Conservation (phyloP, 495 filamentous ascomycete species). For the Penicillium goetzii region DNA sequence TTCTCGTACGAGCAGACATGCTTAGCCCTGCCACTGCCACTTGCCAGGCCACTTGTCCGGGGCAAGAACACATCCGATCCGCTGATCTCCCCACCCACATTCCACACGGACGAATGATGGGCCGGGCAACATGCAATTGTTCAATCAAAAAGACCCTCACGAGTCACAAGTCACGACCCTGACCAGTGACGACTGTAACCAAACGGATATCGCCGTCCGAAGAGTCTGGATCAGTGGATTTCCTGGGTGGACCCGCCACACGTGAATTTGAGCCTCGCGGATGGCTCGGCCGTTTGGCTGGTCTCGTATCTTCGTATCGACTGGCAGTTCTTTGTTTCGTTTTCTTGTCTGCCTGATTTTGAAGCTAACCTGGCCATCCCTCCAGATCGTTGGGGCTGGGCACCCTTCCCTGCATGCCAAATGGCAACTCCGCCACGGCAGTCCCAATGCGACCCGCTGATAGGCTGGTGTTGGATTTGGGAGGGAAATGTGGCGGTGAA, state of each 20-base stretch:
- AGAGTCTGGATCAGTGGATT: neutral
- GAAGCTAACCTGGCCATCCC: neutral
- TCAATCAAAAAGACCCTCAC: slow-evolving; percentile 1
- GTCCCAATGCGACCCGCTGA: neutral
- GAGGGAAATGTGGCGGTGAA: slow-evolving; percentile 1
- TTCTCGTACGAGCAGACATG: neutral
- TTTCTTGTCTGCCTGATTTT: slow-evolving; percentile 17
- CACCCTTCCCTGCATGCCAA: slow-evolving; percentile 9
- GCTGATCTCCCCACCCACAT: slow-evolving; percentile 9
- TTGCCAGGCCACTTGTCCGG: slow-evolving; percentile 6
- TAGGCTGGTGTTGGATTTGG: neutral
- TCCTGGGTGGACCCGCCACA: slow-evolving; percentile 14
- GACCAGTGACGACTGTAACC: neutral
- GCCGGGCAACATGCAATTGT: neutral
- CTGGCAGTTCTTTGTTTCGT: neutral
- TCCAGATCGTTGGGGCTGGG: neutral
- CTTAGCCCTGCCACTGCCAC: slow-evolving; percentile 1
- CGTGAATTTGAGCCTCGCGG: slow-evolving; percentile 26
- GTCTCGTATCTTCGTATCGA: slow-evolving; percentile 5
- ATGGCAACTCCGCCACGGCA: slow-evolving; percentile 16
- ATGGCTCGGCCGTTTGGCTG: slow-evolving; percentile 16
- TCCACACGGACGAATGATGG: slow-evolving; percentile 5
- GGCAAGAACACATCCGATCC: slow-evolving; percentile 6
- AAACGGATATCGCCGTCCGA: slow-evolving; percentile 2
- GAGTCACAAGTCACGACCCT: too few species aligned